Percentiles rank a stretch among this genome's conserved stretches.
These are phyloP conservation scores for Triticum timopheevii DNA, from an alignment of 176 grass and related monocot genomes.

Conservation along the genomic window DNA sequence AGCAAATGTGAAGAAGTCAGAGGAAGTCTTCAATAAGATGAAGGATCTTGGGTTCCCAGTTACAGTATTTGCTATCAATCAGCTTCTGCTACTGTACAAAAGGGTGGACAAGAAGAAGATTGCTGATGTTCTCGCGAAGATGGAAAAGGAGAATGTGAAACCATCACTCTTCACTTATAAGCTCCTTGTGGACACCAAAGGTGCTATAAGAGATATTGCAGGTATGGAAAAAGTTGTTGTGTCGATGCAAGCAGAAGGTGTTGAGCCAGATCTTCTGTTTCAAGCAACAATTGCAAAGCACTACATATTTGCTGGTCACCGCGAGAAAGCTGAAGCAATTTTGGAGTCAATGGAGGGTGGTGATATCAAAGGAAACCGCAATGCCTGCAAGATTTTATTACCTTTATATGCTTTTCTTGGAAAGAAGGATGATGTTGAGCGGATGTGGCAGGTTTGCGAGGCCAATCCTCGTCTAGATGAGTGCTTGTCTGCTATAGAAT, in stretches of 20 bases:
- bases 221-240: conserved; percentile 66
- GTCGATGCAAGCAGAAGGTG: conserved; percentile 49
- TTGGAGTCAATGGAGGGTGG: conserved; percentile 59
- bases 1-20: conserved; percentile 56
- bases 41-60: conserved; percentile 50
- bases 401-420: conserved; percentile 62
- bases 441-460: conserved; percentile 67
- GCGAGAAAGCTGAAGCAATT: conserved; percentile 62
- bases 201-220: conserved; percentile 40
- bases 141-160: conserved; percentile 75
- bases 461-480: conserved; percentile 39
- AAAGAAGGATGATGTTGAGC: conserved; percentile 51
- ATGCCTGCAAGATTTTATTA: conserved; percentile 48
- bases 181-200: conserved; percentile 65
- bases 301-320: conserved; percentile 54
- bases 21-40: conserved; percentile 72
- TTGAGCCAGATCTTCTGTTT: conserved; percentile 50
- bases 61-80: conserved; percentile 58
- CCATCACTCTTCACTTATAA: conserved; percentile 71
- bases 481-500: conserved; percentile 45
- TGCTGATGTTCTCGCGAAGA: conserved; percentile 62
- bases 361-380: conserved; percentile 55
- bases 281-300: conserved; percentile 55
- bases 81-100: conserved; percentile 81
- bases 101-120: conserved; percentile 70